phyloP scores from a whole-genome alignment of 176 grass and related monocot species.

The Rhipidocladum racemiflorum region DNA sequence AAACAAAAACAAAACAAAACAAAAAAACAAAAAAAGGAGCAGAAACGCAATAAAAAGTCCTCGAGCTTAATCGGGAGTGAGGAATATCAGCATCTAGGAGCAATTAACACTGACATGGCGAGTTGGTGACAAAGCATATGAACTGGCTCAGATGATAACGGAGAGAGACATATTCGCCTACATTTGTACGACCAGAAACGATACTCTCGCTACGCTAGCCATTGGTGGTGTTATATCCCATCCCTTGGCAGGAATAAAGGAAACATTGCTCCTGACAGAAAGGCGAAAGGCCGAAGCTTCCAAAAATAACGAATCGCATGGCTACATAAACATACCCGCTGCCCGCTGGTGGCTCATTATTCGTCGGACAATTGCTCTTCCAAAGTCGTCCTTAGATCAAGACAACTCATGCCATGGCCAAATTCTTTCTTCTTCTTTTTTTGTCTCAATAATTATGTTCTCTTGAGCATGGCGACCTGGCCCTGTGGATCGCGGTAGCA shows the following conservation, averaged over 20 bases:
- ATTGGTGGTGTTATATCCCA: neutral
- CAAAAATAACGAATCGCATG: neutral
- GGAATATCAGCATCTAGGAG: neutral
- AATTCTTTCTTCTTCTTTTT: too few relatives aligned
- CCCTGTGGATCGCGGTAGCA: neutral
- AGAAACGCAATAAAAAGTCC: neutral
- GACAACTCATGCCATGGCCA: neutral
- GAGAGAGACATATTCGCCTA: neutral
- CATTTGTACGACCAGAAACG: neutral
- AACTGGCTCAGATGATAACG: neutral
- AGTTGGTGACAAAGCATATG: neutral
- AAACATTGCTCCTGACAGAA: neutral
- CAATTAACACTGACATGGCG: neutral
- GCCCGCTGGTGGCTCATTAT: neutral
- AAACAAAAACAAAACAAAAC: too few relatives aligned
- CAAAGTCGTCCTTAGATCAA: neutral
- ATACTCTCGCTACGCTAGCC: neutral
- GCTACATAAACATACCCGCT: neutral
- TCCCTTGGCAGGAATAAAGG: neutral
- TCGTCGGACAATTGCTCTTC: neutral
- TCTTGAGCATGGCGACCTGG: slow-evolving; percentile 3
- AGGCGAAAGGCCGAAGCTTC: neutral
- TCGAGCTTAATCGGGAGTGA: neutral
- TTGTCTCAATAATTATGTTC: slow-evolving; percentile 28
- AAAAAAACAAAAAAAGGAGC: neutral